Base-by-base conservation (phyloP, 768 basidiomycete genomes). In the Pleurotus ostreatus region DNA sequence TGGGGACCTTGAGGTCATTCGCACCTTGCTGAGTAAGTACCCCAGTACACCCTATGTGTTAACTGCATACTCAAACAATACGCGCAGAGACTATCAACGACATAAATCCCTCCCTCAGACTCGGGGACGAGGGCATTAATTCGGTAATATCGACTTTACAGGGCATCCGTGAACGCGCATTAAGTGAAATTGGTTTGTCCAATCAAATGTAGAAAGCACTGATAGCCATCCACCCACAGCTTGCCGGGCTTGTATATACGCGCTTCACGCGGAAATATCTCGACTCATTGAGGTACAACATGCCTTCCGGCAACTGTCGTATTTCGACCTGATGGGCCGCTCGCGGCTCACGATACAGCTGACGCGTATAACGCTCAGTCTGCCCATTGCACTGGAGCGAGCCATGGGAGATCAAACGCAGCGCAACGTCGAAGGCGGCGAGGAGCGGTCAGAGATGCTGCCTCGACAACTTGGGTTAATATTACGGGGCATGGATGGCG, bases 1-100 rank as follows among this genome's bases (percentile, higher is more conserved):
- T 55, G 92, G 92, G 5, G 92, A 94, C 69, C 73, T 94, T n/a
- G 89, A 93, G 66, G 83, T 92, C 67, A 85, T 93, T 64, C 80
- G 88, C 55, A 82, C 83, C 1, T 69, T 92, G 18, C 78, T 94
- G 22, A 82, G 89, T 89, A 62, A 51, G 87, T 75, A n/a, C 16
- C 47, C 15, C 47, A 57, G 25, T 30, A 38, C 4, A 26, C 7
- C 38, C 45, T 49, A 44, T 51, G 2, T 55, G 30, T 55, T 22
- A 45, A 18, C 44, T 39, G 3, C 57, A 13, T 4, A 30, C 15
- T 15, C 7, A 37, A n/a, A 37, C 38, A 4, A 11, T 45, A 22
- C 53, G 34, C 57, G 1, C 63, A 92, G 90, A 80, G 60, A 84
- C 89, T 4, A 78, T 92, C 55, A 88, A 89, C 63, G 86, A 92